phyloP scores from a whole-genome alignment of 768 basidiomycete species.

The Multifurca ochricompacta region DNA sequence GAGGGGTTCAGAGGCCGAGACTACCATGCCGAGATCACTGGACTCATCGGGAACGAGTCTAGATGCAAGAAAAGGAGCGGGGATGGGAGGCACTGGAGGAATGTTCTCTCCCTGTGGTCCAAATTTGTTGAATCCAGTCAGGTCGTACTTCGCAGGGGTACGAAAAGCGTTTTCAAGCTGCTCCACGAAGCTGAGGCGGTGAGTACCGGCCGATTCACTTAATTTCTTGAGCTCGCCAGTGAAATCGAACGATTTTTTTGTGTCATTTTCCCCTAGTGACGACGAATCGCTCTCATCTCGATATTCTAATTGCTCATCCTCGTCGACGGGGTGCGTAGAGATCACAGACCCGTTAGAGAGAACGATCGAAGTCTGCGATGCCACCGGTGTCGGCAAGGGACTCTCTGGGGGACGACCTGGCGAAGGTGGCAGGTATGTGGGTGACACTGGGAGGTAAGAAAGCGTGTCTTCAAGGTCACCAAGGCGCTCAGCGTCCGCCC shows the following conservation, averaged over 20 bases:
- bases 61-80: constrained; percentile 26
- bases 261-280: constrained; percentile 47
- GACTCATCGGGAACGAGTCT: constrained; percentile 19
- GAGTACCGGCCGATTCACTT: constrained; percentile 60
- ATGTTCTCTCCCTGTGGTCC: constrained; percentile 32
- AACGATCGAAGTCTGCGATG: neutral
- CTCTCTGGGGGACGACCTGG: constrained; percentile 38
- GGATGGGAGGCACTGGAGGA: constrained; percentile 48
- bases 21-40: neutral
- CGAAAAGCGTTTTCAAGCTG: constrained; percentile 73
- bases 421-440: constrained; percentile 26
- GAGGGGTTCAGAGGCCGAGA: neutral
- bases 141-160: constrained; percentile 62
- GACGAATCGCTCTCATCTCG: constrained; percentile 37
- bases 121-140: constrained; percentile 37
- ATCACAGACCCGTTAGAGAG: constrained; percentile 32
- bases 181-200: constrained; percentile 71
- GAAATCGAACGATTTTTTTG: constrained; percentile 78
- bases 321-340: constrained; percentile 39
- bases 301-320: constrained; percentile 34
- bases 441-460: constrained; percentile 22
- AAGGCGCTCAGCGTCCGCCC: constrained; percentile 29
- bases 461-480: constrained; percentile 33
- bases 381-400: constrained; percentile 30
- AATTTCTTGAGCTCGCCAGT: constrained; percentile 68